Evolutionary conservation across 2,329 filamentous ascomycete species (phyloP).

Genomic region (Cryphonectria nitschkei): DNA sequence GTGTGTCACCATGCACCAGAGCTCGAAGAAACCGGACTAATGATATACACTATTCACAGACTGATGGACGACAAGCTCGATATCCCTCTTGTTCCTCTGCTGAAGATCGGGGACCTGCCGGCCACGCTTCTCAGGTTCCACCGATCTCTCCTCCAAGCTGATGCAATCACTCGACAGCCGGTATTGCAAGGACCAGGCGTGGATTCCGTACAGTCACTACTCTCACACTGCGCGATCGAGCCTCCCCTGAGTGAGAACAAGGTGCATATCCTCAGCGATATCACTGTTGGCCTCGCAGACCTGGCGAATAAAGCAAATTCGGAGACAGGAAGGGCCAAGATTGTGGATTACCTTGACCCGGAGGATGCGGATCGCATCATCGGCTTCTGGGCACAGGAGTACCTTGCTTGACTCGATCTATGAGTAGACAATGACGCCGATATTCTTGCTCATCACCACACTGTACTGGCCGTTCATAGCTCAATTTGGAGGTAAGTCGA

Average conservation of each 20-base stretch:
- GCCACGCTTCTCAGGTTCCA: constrained; percentile 43
- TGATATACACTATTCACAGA: constrained; percentile 31
- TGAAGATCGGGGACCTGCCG: constrained; percentile 41
- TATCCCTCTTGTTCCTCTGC: constrained; percentile 49
- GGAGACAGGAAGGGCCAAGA: constrained; percentile 31
- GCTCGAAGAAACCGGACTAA: neutral
- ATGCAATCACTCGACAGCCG: constrained; percentile 30
- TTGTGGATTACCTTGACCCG: constrained; percentile 35
- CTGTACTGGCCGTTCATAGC: neutral
- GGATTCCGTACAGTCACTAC: constrained; percentile 33
- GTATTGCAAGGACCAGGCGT: neutral
- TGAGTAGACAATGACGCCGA: neutral
- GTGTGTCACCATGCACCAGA: constrained; percentile 37
- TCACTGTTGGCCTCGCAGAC: constrained; percentile 37
- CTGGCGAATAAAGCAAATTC: constrained; percentile 35
- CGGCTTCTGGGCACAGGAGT: constrained; percentile 30
- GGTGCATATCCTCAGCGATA: constrained; percentile 40
- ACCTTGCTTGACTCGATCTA: constrained; percentile 8
- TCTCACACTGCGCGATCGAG: constrained; percentile 40
- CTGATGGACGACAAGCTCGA: constrained; percentile 38
- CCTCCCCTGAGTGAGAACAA: constrained; percentile 36
- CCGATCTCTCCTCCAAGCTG: constrained; percentile 38
- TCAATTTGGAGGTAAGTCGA: neutral
- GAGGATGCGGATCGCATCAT: constrained; percentile 35
- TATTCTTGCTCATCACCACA: neutral